Conservation (phyloP, 306 rosid genomes). For the Vigna angularis region DNA sequence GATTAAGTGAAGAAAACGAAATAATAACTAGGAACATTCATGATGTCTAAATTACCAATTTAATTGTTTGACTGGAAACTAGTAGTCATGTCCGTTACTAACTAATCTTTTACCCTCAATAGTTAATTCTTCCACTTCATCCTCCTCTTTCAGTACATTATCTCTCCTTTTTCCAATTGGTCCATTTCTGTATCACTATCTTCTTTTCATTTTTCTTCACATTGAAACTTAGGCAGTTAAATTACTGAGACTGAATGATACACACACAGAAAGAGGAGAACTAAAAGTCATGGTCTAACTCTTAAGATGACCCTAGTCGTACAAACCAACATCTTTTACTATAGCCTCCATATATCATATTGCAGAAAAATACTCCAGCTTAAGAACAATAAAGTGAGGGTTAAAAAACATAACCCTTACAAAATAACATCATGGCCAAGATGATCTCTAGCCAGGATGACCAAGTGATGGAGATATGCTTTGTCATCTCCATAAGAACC, state of each 20-base stretch:
- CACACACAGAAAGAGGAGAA: background rate
- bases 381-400: conserved; percentile 24
- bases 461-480: conserved; percentile 81
- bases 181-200: conserved; percentile 13
- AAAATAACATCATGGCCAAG: conserved; percentile 80
- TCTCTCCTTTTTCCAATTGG: conserved; percentile 1
- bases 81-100: background rate
- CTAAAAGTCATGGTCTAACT: conserved; percentile 9
- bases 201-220: background rate
- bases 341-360: background rate
- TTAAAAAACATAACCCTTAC: conserved; percentile 60
- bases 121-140: background rate
- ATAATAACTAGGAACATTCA: conserved; percentile 5
- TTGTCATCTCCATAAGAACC: conserved; percentile 89
- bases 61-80: background rate
- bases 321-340: conserved; percentile 7
- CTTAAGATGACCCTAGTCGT: background rate
- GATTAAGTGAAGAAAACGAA: background rate
- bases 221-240: background rate
- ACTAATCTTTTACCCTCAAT: background rate
- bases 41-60: background rate
- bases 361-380: conserved; percentile 33
- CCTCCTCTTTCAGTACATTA: background rate
- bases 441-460: conserved; percentile 69
- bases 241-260: conserved; percentile 12